These are phyloP conservation scores for Yamadazyma mexicana DNA, from an alignment of 1,139 yeast species.

Conservation along the genomic window DNA sequence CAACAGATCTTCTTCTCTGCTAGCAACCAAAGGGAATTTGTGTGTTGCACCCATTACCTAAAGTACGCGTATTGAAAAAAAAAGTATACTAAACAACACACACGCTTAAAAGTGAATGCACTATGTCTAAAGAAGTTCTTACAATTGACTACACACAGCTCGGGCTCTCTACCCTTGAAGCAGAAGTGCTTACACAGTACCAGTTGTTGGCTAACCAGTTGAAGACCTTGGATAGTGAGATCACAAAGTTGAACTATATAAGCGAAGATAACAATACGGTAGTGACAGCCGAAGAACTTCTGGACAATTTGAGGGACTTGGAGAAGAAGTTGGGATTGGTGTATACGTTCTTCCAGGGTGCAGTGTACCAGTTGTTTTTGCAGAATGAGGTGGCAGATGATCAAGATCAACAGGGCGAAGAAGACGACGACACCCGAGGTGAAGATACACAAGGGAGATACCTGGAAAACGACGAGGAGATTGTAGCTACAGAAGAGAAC, in stretches of 20 bases:
- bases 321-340: conserved; percentile 66
- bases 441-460: background rate
- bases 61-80: background rate
- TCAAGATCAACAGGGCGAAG: conserved; percentile 7
- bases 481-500: too few species aligned
- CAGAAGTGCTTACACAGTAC: conserved; percentile 46
- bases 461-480: too few species aligned
- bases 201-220: conserved; percentile 47
- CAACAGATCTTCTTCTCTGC: too few species aligned
- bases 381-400: conserved; percentile 13
- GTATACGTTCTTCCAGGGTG: conserved; percentile 66
- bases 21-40: too few species aligned
- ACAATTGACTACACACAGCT: conserved; percentile 30
- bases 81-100: background rate
- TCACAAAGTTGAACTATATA: conserved; percentile 27
- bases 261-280: conserved; percentile 12
- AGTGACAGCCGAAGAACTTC: conserved; percentile 26
- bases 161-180: conserved; percentile 37
- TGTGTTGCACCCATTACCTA: too few species aligned
- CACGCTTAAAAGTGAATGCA: too few species aligned
- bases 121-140: conserved; percentile 9
- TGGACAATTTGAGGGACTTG: conserved; percentile 53
- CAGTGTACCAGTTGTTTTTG: conserved; percentile 57
- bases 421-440: conserved; percentile 9
- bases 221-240: conserved; percentile 31